These are phyloP conservation scores for Beauveria sp. DNA, from an alignment of 2,329 filamentous ascomycete genomes.

Conservation along the genomic window DNA sequence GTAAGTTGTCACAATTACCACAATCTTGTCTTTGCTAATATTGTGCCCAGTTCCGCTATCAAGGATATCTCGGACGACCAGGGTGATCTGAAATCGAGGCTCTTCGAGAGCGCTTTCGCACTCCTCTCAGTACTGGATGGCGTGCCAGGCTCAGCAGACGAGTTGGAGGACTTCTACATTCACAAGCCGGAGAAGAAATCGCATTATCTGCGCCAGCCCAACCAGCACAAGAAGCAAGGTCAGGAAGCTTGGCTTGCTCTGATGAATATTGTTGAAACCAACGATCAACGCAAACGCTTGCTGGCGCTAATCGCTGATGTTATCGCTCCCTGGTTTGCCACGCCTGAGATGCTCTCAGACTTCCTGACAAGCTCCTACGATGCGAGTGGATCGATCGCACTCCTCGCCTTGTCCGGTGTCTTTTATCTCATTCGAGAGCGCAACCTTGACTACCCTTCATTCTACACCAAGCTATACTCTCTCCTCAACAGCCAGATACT, in stretches of 20 bases:
- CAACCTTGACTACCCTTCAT: slow-evolving; percentile 92
- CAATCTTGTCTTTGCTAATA: slow-evolving; percentile 19
- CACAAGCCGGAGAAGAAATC: slow-evolving; percentile 58
- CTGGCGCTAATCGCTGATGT: slow-evolving; percentile 67
- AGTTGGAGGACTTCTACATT: slow-evolving; percentile 63
- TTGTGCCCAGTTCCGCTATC: slow-evolving; percentile 18
- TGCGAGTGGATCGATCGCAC: slow-evolving; percentile 73
- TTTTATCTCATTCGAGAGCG: slow-evolving; percentile 91
- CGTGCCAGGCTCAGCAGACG: slow-evolving; percentile 58
- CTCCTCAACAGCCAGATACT: slow-evolving; percentile 78
- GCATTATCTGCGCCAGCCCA: slow-evolving; percentile 56
- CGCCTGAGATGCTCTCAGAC: slow-evolving; percentile 86
- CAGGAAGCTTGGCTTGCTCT: slow-evolving; percentile 83
- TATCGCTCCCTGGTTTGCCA: slow-evolving; percentile 83
- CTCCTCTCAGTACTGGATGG: slow-evolving; percentile 61
- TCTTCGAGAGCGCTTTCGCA: slow-evolving; percentile 51
- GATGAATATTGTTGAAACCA: slow-evolving; percentile 58
- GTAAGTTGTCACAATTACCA: slow-evolving; percentile 37
- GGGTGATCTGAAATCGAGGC: slow-evolving; percentile 15
- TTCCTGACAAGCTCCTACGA: slow-evolving; percentile 95
- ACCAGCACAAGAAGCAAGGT: slow-evolving; percentile 67
- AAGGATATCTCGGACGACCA: slow-evolving; percentile 17
- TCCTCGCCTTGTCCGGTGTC: slow-evolving; percentile 83
- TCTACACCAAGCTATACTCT: slow-evolving; percentile 91
- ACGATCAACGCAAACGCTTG: slow-evolving; percentile 70